Evolutionary conservation across 805 yeast genomes (phyloP), one percentile per base, ranked within the genome.

Genomic region (Kuraishia hungarica): DNA sequence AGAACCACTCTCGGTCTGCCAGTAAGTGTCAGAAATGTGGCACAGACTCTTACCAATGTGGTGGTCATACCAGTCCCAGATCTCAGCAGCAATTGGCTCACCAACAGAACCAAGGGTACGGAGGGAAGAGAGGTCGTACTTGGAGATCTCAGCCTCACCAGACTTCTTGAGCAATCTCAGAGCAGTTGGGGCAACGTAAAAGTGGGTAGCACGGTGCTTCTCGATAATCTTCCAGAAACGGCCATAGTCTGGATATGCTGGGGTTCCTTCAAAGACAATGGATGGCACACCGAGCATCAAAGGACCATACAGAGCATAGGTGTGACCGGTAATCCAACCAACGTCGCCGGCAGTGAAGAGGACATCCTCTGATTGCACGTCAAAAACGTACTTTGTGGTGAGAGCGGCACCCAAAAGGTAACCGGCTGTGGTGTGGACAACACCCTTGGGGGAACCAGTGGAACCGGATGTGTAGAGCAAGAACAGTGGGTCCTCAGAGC

Each of bases 301-400:
- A 48, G 99, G 99, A 57, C 98, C 98, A 67, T 94, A 94, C 51
- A 93, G 81, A 50, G 90, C 96, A 68, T 93, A 94, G 10, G 97
- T 88, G 72, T 94, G 99, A 62, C 98, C 98, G 19, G 99, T 94
- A 69, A 94, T 94, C 98, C 99, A 94, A 68, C 99, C 98, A 55
- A 94, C 90, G 70, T 94, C 98, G 67, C 98, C 98, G 47, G 98
- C 98, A 48, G 98, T 93, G 77, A 94, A 93, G 58, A 93, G 73
- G 50, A 87, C 79, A 71, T 94, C 98, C 59, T 86, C 87, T 57
- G 84, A 84, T 67, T 90, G 97, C 52, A 94, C 84, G 70, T 96
- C 98, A 70, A 94, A 93, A 51, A 91, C 91, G 73, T 92, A 93
- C 74, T 86, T 88, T 51, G 97, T 88, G 54, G 97, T 89, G 69